Evolutionary conservation across 768 basidiomycete genomes (phyloP).

Genomic region (Strobilomyces confusus): DNA sequence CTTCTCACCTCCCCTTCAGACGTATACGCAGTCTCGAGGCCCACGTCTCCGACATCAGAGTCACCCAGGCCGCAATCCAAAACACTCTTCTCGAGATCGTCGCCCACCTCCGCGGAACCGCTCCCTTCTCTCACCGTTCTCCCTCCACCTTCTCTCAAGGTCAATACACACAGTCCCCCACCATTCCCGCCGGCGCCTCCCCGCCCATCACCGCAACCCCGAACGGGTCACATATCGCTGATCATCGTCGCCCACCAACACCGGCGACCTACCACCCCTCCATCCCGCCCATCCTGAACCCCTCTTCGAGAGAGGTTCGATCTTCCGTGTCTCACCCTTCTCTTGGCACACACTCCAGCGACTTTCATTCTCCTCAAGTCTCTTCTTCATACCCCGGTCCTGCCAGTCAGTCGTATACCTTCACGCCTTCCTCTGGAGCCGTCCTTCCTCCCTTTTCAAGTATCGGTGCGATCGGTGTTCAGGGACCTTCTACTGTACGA

Average conservation of each 20-base stretch:
- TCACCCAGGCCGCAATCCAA: slow-evolving; percentile 71
- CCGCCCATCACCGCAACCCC: slow-evolving; percentile 42
- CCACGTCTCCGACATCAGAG: slow-evolving; percentile 80
- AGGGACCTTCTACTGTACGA: slow-evolving; percentile 54
- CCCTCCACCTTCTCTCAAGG: slow-evolving; percentile 50
- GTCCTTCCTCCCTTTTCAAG: slow-evolving; percentile 71
- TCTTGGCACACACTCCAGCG: slow-evolving; percentile 21
- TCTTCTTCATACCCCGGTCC: slow-evolving; percentile 43
- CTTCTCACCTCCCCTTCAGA: slow-evolving; percentile 39
- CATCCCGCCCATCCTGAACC: slow-evolving; percentile 30
- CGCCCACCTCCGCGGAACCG: slow-evolving; percentile 62
- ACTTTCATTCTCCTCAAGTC: slow-evolving; percentile 43
- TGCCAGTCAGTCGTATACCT: slow-evolving; percentile 29
- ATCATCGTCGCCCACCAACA: slow-evolving; percentile 30
- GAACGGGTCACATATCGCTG: slow-evolving; percentile 28
- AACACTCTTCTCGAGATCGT: slow-evolving; percentile 78
- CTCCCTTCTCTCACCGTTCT: slow-evolving; percentile 49
- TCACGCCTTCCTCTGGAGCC: slow-evolving; percentile 44
- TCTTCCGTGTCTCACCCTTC: slow-evolving; percentile 14
- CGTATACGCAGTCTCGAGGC: slow-evolving; percentile 87
- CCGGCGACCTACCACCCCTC: slow-evolving; percentile 27
- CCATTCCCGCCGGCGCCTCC: slow-evolving; percentile 55
- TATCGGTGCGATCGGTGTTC: slow-evolving; percentile 52
- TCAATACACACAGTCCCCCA: slow-evolving; percentile 64
- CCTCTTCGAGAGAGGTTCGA: neutral